These are phyloP conservation scores for Triticum aestivum DNA, from an alignment of 176 grass and related monocot genomes.

Conservation along the genomic window IWGSC_CS_RefSeq_v2.1 NC_057805.1:512134741-512135240, in stretches of 20 bases:
- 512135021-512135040: slow-evolving; percentile 76
- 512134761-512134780: slow-evolving; percentile 76
- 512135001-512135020: slow-evolving; percentile 77
- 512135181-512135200: neutral
- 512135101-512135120: slow-evolving; percentile 84
- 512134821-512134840: slow-evolving; percentile 25
- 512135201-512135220: neutral
- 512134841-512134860: neutral
- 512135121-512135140: slow-evolving; percentile 78
- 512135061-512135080: slow-evolving; percentile 91
- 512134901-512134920: neutral
- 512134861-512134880: neutral
- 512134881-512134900: neutral
- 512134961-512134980: slow-evolving; percentile 90
- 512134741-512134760: slow-evolving; percentile 65
- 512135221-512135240: neutral
- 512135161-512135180: no score
- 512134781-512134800: slow-evolving; percentile 55
- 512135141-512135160: slow-evolving; percentile 41
- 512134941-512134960: slow-evolving; percentile 83
- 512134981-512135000: slow-evolving; percentile 87
- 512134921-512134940: slow-evolving; percentile 63
- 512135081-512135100: slow-evolving; percentile 85
- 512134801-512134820: slow-evolving; percentile 92
- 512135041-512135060: slow-evolving; percentile 67